Conservation (phyloP, 1,284 basidiomycete species). For the Sutorius eximius region DNA sequence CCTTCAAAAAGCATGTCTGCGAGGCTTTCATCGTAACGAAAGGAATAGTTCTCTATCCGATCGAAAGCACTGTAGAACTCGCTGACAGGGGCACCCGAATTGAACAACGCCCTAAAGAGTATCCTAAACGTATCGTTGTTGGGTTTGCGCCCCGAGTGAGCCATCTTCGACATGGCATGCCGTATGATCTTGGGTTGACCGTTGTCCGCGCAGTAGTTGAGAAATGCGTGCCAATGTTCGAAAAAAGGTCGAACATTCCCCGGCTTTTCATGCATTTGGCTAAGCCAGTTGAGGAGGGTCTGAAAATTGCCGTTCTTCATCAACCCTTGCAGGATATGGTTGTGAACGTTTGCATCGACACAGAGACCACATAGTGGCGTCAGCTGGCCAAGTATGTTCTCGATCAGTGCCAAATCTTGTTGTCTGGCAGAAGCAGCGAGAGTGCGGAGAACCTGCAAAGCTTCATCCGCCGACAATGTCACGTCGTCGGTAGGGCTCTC, state of each 20-base stretch:
- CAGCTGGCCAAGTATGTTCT: conserved; percentile 49
- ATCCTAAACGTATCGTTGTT: conserved; percentile 48
- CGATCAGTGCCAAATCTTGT: conserved; percentile 49
- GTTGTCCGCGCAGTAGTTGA: conserved; percentile 44
- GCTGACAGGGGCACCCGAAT: conserved; percentile 36
- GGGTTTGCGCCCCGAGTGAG: conserved; percentile 44
- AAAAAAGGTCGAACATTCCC: conserved; percentile 45
- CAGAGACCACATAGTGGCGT: conserved; percentile 43
- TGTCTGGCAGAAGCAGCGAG: conserved; percentile 50
- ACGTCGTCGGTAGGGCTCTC: conserved; percentile 14
- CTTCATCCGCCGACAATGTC: conserved; percentile 18
- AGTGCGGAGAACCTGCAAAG: conserved; percentile 33
- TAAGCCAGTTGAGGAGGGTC: conserved; percentile 50
- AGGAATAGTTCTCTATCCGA: conserved; percentile 43
- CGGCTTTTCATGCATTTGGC: conserved; percentile 47
- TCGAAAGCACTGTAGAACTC: conserved; percentile 44
- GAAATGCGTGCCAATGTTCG: conserved; percentile 54
- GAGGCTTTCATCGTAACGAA: conserved; percentile 46
- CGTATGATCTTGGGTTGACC: conserved; percentile 42
- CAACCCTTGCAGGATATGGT: conserved; percentile 47
- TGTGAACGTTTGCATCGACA: conserved; percentile 44
- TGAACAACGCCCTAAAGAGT: conserved; percentile 45
- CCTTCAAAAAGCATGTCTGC: conserved; percentile 43
- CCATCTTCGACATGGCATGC: conserved; percentile 45
- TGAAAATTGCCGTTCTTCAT: conserved; percentile 42